These are phyloP conservation scores for Tripterygium wilfordii DNA, from an alignment of 177 flowering plant genomes.

Conservation along the genomic window DNA sequence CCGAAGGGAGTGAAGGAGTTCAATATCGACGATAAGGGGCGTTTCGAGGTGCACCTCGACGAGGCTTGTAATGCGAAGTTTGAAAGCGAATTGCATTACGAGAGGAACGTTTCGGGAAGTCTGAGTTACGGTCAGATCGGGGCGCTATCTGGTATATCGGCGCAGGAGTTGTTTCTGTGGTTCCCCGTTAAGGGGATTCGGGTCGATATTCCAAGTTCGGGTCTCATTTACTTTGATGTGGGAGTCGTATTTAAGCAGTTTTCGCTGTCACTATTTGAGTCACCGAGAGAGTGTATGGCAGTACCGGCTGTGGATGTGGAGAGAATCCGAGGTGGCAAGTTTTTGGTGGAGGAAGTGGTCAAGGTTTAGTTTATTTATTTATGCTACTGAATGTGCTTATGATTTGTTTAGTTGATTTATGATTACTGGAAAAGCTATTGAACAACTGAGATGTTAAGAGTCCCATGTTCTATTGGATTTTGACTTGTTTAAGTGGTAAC, in stretches of 20 bases:
- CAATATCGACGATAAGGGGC: conserved; percentile 37
- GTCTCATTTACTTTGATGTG: conserved; percentile 79
- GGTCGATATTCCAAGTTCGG: conserved; percentile 84
- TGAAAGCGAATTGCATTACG: conserved; percentile 73
- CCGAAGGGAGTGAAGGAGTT: conserved; percentile 67
- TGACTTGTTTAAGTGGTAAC: too few species aligned
- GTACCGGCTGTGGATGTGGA: conserved; percentile 7
- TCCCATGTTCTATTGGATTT: too few species aligned
- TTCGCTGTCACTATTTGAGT: conserved; percentile 72
- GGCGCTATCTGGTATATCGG: conserved; percentile 54
- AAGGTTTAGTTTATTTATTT: conserved; percentile 15
- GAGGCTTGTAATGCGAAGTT: conserved; percentile 75
- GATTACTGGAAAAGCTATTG: too few species aligned
- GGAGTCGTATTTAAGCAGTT: conserved; percentile 78
- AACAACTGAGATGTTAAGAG: too few species aligned
- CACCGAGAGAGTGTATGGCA: conserved; percentile 65
- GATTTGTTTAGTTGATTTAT: neutral
- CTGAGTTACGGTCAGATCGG: conserved; percentile 70
- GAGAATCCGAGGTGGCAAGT: conserved; percentile 5
- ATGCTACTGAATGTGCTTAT: too few species aligned
- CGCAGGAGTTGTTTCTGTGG: conserved; percentile 86
- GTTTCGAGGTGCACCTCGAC: conserved; percentile 56
- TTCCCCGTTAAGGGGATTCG: conserved; percentile 73
- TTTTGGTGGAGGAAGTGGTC: conserved; percentile 5
- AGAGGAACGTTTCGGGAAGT: conserved; percentile 56